Percentiles rank a stretch among this genome's conserved stretches.
These are phyloP conservation scores for Aspergillus sp. DNA, from an alignment of 2,329 filamentous ascomycete genomes.

Conservation along the genomic window DNA sequence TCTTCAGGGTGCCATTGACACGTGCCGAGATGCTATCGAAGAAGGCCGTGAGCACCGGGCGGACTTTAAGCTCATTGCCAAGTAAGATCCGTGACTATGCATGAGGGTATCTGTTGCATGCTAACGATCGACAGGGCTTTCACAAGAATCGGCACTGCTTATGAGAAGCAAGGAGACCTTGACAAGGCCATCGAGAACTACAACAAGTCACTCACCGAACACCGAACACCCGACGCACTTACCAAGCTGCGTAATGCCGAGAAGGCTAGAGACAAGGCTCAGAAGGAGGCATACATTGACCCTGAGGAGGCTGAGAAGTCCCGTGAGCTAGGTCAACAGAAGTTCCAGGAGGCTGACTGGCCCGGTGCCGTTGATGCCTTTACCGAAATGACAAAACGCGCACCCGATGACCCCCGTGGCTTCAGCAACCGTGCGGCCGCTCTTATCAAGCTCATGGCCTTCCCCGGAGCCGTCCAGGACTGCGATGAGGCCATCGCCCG, in stretches of 20 bases:
- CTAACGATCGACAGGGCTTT: slow-evolving; percentile 59
- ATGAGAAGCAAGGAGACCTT: slow-evolving; percentile 85
- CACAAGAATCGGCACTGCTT: slow-evolving; percentile 87
- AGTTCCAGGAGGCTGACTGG: slow-evolving; percentile 97
- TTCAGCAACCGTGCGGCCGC: slow-evolving; percentile 98
- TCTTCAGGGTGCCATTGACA: slow-evolving; percentile 80
- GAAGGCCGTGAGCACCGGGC: slow-evolving; percentile 86
- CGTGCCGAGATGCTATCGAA: slow-evolving; percentile 83
- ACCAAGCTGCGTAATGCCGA: slow-evolving; percentile 89
- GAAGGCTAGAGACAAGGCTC: slow-evolving; percentile 75
- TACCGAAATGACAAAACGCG: slow-evolving; percentile 93
- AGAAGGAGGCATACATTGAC: slow-evolving; percentile 80
- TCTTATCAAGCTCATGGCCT: slow-evolving; percentile 93
- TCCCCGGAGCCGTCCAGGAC: slow-evolving; percentile 89
- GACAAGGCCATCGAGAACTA: slow-evolving; percentile 81
- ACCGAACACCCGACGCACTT: slow-evolving; percentile 91
- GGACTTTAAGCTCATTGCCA: slow-evolving; percentile 97
- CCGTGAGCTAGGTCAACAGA: slow-evolving; percentile 89
- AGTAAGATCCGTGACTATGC: slow-evolving; percentile 51
- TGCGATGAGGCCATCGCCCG: slow-evolving; percentile 89
- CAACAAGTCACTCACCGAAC: slow-evolving; percentile 91
- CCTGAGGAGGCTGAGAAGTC: slow-evolving; percentile 92
- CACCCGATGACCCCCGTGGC: slow-evolving; percentile 86
- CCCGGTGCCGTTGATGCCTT: slow-evolving; percentile 93
- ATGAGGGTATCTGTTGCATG: background rate